These are phyloP conservation scores for Podospora pseudoanserina DNA, from an alignment of 495 filamentous ascomycete genomes.

Conservation along the genomic window DNA sequence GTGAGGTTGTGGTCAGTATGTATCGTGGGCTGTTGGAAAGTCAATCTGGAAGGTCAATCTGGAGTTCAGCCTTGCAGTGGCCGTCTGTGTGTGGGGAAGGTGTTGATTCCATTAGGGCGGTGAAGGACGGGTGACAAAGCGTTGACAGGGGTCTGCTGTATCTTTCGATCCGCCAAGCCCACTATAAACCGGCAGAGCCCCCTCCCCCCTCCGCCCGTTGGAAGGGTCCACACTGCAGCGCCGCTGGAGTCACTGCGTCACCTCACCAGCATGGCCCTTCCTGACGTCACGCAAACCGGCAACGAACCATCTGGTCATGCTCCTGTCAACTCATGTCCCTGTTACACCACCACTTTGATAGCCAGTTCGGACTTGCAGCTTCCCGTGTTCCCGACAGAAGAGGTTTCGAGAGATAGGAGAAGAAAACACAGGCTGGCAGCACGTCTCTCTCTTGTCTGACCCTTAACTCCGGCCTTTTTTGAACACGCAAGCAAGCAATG, in stretches of 20 bases:
- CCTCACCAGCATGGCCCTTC: background rate
- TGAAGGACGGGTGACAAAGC: no score
- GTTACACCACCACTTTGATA: background rate
- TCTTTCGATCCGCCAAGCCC: background rate
- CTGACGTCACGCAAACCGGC: background rate
- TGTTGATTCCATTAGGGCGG: no score
- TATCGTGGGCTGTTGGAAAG: background rate
- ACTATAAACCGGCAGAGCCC: background rate
- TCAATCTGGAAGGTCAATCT: no score
- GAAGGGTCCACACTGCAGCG: background rate
- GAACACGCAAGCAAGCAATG: background rate
- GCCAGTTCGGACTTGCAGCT: background rate
- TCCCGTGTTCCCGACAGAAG: background rate
- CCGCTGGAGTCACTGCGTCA: background rate
- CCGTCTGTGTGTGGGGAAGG: background rate
- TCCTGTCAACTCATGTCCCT: background rate
- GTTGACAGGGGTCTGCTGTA: background rate
- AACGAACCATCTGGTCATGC: background rate
- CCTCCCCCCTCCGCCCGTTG: background rate
- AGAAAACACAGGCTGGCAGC: constrained; percentile 4
- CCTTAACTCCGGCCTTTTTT: background rate
- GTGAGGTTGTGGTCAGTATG: background rate
- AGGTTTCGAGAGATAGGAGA: background rate
- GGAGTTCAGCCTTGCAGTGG: background rate
- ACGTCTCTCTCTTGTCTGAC: background rate